phyloP scores from a whole-genome alignment of 208 protist species.

The Crithidia acanthocephali region DNA sequence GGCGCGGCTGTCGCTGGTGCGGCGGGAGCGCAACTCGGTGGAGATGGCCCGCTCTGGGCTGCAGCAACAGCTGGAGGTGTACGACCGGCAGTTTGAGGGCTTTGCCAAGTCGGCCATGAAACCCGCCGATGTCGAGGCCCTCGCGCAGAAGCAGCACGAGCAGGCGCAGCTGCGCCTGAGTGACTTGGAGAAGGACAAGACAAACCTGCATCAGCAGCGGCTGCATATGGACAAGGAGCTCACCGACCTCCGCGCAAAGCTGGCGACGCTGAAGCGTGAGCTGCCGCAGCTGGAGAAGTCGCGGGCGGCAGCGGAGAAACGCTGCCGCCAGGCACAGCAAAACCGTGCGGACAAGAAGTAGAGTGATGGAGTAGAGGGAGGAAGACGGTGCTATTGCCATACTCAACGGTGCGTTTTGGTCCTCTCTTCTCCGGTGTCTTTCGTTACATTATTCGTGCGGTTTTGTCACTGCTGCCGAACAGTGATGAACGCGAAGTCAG shows the following conservation, averaged over 20 bases:
- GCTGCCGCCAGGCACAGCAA: slow-evolving; percentile 75
- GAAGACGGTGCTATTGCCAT: too few species aligned
- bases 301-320: slow-evolving; percentile 63
- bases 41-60: slow-evolving; percentile 40
- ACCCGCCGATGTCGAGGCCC: slow-evolving; percentile 57
- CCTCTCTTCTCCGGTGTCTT: too few species aligned
- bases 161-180: slow-evolving; percentile 51
- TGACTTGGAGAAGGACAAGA: slow-evolving; percentile 64
- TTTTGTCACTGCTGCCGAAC: too few species aligned
- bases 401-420: too few species aligned
- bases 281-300: slow-evolving; percentile 57
- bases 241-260: slow-evolving; percentile 49
- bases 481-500: too few species aligned
- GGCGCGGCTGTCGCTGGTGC: slow-evolving; percentile 47
- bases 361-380: not conserved
- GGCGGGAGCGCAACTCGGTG: slow-evolving; percentile 52
- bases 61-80: slow-evolving; percentile 69
- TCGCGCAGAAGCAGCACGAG: slow-evolving; percentile 51
- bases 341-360: slow-evolving; percentile 28
- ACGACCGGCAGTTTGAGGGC: slow-evolving; percentile 61
- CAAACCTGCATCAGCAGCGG: slow-evolving; percentile 55
- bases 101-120: slow-evolving; percentile 54
- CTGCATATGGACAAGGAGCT: slow-evolving; percentile 76
- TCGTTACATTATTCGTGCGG: too few species aligned
- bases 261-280: slow-evolving; percentile 60